Percentiles rank a stretch among this genome's conserved stretches.
phyloP scores from a whole-genome alignment of 805 yeast species.

The Pachysolen tannophilus region DNA sequence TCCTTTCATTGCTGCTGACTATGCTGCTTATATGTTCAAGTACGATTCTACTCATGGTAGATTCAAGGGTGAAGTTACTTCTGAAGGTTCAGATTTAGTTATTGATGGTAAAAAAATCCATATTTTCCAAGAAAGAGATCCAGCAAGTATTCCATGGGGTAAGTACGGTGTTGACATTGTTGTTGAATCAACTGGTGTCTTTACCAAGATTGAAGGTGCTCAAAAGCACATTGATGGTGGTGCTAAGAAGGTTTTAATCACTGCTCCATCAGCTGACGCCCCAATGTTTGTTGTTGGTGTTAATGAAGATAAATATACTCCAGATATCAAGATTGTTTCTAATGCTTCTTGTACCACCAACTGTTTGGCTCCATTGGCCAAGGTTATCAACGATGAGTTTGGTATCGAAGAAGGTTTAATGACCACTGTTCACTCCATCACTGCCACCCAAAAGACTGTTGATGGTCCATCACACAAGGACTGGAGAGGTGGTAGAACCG shows the following conservation, averaged over 20 bases:
- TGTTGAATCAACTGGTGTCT: constrained; percentile 92
- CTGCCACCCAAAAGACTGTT: constrained; percentile 94
- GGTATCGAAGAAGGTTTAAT: constrained; percentile 89
- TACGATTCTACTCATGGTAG: constrained; percentile 91
- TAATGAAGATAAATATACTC: constrained; percentile 70
- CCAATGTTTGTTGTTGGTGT: constrained; percentile 96
- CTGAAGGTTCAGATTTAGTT: constrained; percentile 49
- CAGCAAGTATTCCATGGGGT: constrained; percentile 86
- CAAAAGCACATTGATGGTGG: constrained; percentile 81
- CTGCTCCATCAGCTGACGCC: constrained; percentile 91
- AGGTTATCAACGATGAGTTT: constrained; percentile 76
- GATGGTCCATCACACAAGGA: constrained; percentile 97
- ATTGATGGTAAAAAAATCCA: constrained; percentile 62
- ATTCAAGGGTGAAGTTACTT: constrained; percentile 65
- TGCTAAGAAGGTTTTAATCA: constrained; percentile 91
- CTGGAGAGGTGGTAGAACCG: constrained; percentile 98
- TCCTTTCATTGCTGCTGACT: constrained; percentile 84
- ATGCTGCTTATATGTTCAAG: constrained; percentile 94
- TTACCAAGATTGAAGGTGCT: constrained; percentile 77
- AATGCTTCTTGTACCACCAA: constrained; percentile 96
- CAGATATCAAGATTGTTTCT: constrained; percentile 71
- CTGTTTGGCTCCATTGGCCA: constrained; percentile 92
- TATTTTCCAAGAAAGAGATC: constrained; percentile 78
- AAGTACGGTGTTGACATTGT: constrained; percentile 74
- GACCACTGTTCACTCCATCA: constrained; percentile 95